A percentile compares a stretch with the other conserved stretches of the same genome.
Conservation (phyloP, 495 filamentous ascomycete species). For the Bombardia bombarda region DNA sequence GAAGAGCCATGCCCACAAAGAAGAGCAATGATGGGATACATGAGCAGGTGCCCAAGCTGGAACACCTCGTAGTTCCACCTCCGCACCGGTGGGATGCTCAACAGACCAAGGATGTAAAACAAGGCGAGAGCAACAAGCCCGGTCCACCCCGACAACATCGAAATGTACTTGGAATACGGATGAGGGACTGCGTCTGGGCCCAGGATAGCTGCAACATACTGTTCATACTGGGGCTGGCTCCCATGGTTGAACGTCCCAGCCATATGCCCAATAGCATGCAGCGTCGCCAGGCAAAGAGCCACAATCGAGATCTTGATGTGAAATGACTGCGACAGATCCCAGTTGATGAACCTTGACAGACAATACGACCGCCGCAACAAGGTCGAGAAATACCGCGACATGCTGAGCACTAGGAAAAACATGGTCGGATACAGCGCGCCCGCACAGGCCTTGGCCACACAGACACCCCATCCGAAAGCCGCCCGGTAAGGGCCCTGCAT, state of each 20-base stretch:
- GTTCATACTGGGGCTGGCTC: conserved; percentile 20
- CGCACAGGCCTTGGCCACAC: conserved; percentile 28
- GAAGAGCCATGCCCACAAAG: conserved; percentile 26
- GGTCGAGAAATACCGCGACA: conserved; percentile 29
- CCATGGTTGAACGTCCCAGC: conserved; percentile 24
- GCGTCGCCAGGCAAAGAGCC: conserved; percentile 23
- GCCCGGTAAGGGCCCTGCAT: conserved; percentile 10
- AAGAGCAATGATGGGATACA: conserved; percentile 31
- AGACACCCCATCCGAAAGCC: conserved; percentile 30
- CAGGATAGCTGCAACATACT: conserved; percentile 17
- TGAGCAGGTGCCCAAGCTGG: conserved; percentile 30
- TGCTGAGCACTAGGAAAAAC: conserved; percentile 33
- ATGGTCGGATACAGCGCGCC: conserved; percentile 32
- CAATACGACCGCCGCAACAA: conserved; percentile 20
- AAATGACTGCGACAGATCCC: conserved; percentile 30
- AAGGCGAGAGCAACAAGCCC: conserved; percentile 23
- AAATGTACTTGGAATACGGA: not conserved
- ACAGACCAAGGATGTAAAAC: conserved; percentile 21
- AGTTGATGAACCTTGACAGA: conserved; percentile 31
- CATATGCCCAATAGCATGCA: conserved; percentile 32
- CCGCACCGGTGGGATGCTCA: conserved; percentile 25
- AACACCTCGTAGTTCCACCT: conserved; percentile 29
- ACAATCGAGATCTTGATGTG: conserved; percentile 29
- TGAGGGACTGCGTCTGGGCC: conserved; percentile 12
- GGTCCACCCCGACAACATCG: conserved; percentile 1